Evolutionary conservation across 2,329 filamentous ascomycete species (phyloP).

Genomic region (Epichloe gansuensis): DNA sequence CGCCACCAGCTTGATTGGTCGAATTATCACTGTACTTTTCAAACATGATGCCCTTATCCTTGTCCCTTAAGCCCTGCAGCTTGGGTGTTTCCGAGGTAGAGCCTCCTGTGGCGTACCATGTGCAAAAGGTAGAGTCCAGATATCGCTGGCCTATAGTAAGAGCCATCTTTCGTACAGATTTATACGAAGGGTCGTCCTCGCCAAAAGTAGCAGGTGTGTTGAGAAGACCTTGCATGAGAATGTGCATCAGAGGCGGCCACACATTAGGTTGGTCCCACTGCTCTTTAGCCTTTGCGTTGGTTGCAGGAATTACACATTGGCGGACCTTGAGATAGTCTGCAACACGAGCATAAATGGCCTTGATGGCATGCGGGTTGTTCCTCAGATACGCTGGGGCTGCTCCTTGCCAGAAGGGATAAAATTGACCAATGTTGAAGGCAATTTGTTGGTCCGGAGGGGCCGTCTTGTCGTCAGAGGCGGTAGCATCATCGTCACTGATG

Average conservation of each 20-base stretch:
- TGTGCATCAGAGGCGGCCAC: slow-evolving; percentile 55
- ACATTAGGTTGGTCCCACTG: slow-evolving; percentile 62
- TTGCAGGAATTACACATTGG: slow-evolving; percentile 46
- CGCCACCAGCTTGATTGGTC: slow-evolving; percentile 47
- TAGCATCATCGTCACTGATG: slow-evolving; percentile 31
- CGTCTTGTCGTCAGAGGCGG: slow-evolving; percentile 16
- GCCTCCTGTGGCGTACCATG: slow-evolving; percentile 55
- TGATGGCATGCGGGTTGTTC: slow-evolving; percentile 45
- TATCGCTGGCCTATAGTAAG: slow-evolving; percentile 51
- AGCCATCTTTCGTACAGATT: slow-evolving; percentile 40
- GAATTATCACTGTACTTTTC: slow-evolving; percentile 54
- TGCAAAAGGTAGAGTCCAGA: slow-evolving; percentile 55
- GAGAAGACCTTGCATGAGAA: slow-evolving; percentile 48
- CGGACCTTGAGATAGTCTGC: slow-evolving; percentile 36
- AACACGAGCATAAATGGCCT: slow-evolving; percentile 40
- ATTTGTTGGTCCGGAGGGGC: slow-evolving; percentile 44
- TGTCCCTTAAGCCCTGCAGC: slow-evolving; percentile 30
- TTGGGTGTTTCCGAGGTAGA: slow-evolving; percentile 39
- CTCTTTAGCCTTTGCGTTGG: slow-evolving; percentile 47
- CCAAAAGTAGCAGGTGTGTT: slow-evolving; percentile 46
- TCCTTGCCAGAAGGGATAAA: slow-evolving; percentile 58
- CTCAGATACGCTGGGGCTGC: slow-evolving; percentile 45
- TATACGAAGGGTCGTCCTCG: slow-evolving; percentile 38
- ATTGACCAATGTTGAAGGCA: slow-evolving; percentile 44
- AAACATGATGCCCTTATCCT: slow-evolving; percentile 48